phyloP scores from a whole-genome alignment of 345 rosid species.

The Noccaea caerulescens region DNA sequence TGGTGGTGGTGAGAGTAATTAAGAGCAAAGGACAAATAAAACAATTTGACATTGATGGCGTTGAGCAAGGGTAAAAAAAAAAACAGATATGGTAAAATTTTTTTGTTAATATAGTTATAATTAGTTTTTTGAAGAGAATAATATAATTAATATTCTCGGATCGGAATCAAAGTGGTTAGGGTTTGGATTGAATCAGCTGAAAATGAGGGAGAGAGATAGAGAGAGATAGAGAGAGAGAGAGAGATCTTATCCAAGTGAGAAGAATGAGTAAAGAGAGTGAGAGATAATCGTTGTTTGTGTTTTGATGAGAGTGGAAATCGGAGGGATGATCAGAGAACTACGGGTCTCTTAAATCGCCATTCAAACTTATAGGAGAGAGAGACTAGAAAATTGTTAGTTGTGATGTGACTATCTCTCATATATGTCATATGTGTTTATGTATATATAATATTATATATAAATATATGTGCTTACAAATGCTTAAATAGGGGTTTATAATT shows the following conservation, averaged over 20 bases:
- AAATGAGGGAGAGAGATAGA: slow-evolving; percentile 22
- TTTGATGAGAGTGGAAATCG: slow-evolving; percentile 51
- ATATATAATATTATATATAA: not conserved
- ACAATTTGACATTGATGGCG: slow-evolving; percentile 38
- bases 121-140: slow-evolving; percentile 6
- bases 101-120: not conserved
- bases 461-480: slow-evolving; percentile 17
- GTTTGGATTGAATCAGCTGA: slow-evolving; percentile 42
- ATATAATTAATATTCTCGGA: not conserved
- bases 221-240: slow-evolving; percentile 45
- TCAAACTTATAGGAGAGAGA: slow-evolving; percentile 38
- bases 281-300: slow-evolving; percentile 44
- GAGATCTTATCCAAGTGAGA: slow-evolving; percentile 58
- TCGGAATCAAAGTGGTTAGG: slow-evolving; percentile 41
- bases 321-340: slow-evolving; percentile 54
- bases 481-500: slow-evolving; percentile 21
- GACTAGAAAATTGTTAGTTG: slow-evolving; percentile 32
- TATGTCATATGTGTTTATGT: slow-evolving; percentile 24
- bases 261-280: slow-evolving; percentile 46
- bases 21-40: slow-evolving; percentile 35
- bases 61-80: not conserved
- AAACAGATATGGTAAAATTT: slow-evolving; percentile 20
- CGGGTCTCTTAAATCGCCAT: slow-evolving; percentile 55
- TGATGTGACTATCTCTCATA: slow-evolving; percentile 49
- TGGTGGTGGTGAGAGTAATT: slow-evolving; percentile 35